phyloP scores from a whole-genome alignment of 2,329 filamentous ascomycete species.

The Botrytis squamosa region DNA sequence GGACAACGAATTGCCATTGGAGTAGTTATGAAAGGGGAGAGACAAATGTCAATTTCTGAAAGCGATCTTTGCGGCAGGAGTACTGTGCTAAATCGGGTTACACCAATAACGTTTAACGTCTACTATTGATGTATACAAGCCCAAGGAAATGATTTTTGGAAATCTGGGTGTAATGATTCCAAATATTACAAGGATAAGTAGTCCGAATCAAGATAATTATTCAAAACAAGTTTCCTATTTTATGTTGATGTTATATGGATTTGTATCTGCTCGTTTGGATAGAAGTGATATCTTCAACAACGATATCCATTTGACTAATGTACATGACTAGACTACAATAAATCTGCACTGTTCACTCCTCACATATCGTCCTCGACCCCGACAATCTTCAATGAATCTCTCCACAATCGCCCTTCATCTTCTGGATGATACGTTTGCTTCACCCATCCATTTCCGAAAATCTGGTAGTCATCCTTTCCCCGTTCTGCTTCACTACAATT shows the following conservation, averaged over 20 bases:
- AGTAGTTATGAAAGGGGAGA: not conserved
- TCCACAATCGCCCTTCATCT: not conserved
- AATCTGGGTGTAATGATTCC: not conserved
- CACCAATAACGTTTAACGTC: not conserved
- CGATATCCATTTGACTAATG: not conserved
- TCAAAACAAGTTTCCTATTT: not conserved
- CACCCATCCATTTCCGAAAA: not conserved
- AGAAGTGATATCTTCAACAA: not conserved
- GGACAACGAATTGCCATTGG: rapidly evolving
- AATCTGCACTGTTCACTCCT: not conserved
- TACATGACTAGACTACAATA: not conserved
- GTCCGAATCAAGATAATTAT: not conserved
- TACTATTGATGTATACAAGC: not conserved
- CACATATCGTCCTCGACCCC: not conserved
- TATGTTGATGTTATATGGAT: not conserved
- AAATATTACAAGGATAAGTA: not conserved
- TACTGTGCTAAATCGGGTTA: not conserved
- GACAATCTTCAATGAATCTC: not conserved
- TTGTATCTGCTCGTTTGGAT: not conserved
- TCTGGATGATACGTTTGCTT: not conserved
- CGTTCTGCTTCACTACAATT: not conserved
- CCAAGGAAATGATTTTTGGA: not conserved
- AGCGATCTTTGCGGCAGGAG: not conserved
- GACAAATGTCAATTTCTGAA: not conserved
- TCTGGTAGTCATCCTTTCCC: not conserved